Base-by-base conservation (phyloP, 805 yeast genomes). In the Starmerella scarabaei region DNA sequence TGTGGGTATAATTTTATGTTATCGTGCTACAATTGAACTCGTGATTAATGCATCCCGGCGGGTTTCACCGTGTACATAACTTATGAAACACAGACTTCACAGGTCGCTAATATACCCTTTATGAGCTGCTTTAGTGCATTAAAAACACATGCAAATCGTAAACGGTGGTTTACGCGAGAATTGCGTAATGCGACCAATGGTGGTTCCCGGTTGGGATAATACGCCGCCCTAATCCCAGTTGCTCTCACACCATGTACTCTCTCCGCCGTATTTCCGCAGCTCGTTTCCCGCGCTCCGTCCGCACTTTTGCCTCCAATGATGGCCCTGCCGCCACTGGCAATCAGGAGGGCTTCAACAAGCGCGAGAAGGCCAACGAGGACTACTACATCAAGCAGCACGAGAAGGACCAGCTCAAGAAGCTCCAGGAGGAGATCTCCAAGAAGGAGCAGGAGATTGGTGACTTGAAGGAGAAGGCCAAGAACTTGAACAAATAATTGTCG, bases 311-410 rank as follows among this genome's bases (percentile, higher is more conserved):
- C 29, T 27, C 7, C 29, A 45, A 33, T 33, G 33, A 34, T 21
- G 26, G 26, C 16, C 43, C 45, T 30, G 17, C 31, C 27, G 30
- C 43, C 32, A 37, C 50, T 11, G 50, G 51, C 49, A 64, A 62
- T 60, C 38, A 73, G 42, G 82, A 78, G 54, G 66, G 77, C 45
- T 79, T 80, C 65, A 67, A 72, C 71, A 83, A 85, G 61, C 85
- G 93, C 62, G 98, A 91, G 71, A 79, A 73, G 65, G 94, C 94
- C 48, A 77, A 77, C 59, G 98, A 88, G 68, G 84, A 80, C 55
- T 86, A 76, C 68, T 69, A 85, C 63, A 82, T 75, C 65, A 77
- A 83, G 66, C 94, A 80, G 59, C 94, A 88, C 69, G 80, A 78
- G 59, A 79, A 69, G 61, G 84, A 80, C 60, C 73, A 79, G 56